Evolutionary conservation across 495 filamentous ascomycete species (phyloP).

Genomic region (Aspergillus ellipticus): DNA sequence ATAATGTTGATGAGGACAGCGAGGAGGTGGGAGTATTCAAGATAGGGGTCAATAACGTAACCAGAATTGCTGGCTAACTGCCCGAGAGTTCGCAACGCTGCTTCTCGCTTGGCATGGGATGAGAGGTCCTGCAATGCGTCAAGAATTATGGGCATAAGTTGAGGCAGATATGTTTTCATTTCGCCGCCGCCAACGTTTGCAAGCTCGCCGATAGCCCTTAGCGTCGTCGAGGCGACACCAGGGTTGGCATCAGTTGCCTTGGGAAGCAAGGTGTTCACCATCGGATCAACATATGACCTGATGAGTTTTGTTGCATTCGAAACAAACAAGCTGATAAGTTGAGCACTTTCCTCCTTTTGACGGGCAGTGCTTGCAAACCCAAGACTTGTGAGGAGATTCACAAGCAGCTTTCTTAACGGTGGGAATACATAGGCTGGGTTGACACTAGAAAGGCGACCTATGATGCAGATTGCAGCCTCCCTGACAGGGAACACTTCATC

Average conservation of each 20-base stretch:
- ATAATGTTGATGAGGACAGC: slow-evolving; percentile 91
- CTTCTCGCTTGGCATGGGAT: slow-evolving; percentile 81
- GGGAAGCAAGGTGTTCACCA: slow-evolving; percentile 84
- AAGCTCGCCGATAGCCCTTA: slow-evolving; percentile 88
- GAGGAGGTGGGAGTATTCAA: slow-evolving; percentile 89
- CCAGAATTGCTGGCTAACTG: slow-evolving; percentile 91
- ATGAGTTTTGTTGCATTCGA: slow-evolving; percentile 86
- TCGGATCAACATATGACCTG: slow-evolving; percentile 92
- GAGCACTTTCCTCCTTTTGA: slow-evolving; percentile 93
- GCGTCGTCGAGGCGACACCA: slow-evolving; percentile 85
- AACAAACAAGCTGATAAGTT: slow-evolving; percentile 86
- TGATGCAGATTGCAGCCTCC: slow-evolving; percentile 92
- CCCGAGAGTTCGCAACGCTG: slow-evolving; percentile 84
- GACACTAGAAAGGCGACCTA: slow-evolving; percentile 82
- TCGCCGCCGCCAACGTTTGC: slow-evolving; percentile 88
- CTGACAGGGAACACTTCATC: slow-evolving; percentile 88
- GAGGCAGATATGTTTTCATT: slow-evolving; percentile 81
- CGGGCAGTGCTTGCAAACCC: slow-evolving; percentile 91
- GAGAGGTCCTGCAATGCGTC: slow-evolving; percentile 89
- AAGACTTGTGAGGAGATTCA: slow-evolving; percentile 92
- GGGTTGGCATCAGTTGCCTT: slow-evolving; percentile 80
- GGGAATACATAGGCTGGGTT: slow-evolving; percentile 98
- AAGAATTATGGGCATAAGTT: slow-evolving; percentile 92
- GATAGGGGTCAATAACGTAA: slow-evolving; percentile 95
- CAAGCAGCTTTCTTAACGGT: slow-evolving; percentile 84